phyloP scores from a whole-genome alignment of 176 grass and related monocot genomes.

The Carex kokanica region DNA sequence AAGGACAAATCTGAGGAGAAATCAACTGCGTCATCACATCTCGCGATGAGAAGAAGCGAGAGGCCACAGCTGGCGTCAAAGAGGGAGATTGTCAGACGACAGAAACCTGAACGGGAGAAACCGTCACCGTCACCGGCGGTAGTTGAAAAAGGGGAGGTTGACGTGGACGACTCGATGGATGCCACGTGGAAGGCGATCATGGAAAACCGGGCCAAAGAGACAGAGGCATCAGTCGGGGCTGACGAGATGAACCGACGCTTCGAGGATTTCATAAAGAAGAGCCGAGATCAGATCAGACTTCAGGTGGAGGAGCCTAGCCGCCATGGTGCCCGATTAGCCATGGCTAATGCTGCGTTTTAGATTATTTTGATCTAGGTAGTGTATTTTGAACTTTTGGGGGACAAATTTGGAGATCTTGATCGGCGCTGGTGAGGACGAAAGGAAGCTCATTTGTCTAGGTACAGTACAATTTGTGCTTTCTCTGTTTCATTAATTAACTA shows the following conservation, averaged over 20 bases:
- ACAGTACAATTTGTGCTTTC: constrained; percentile 1
- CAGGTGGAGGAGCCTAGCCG: background rate
- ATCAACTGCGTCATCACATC: constrained; percentile 5
- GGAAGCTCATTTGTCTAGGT: background rate
- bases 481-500: background rate
- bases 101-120: background rate
- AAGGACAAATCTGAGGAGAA: constrained; percentile 45
- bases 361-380: background rate
- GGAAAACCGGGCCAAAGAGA: constrained; percentile 34
- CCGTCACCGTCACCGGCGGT: background rate
- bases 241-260: constrained; percentile 70
- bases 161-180: constrained; percentile 54
- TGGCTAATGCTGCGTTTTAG: constrained; percentile 19
- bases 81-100: background rate
- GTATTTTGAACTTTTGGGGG: background rate
- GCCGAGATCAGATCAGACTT: constrained; percentile 39
- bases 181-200: constrained; percentile 79
- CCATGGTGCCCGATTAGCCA: background rate
- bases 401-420: background rate
- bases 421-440: background rate
- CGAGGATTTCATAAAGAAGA: constrained; percentile 90
- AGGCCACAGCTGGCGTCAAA: constrained; percentile 7
- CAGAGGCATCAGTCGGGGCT: constrained; percentile 36
- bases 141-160: constrained; percentile 11
- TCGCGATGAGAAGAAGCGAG: constrained; percentile 7